Base-by-base conservation (phyloP, 2,329 filamentous ascomycete genomes). In the Scedosporium apiospermum region DNA sequence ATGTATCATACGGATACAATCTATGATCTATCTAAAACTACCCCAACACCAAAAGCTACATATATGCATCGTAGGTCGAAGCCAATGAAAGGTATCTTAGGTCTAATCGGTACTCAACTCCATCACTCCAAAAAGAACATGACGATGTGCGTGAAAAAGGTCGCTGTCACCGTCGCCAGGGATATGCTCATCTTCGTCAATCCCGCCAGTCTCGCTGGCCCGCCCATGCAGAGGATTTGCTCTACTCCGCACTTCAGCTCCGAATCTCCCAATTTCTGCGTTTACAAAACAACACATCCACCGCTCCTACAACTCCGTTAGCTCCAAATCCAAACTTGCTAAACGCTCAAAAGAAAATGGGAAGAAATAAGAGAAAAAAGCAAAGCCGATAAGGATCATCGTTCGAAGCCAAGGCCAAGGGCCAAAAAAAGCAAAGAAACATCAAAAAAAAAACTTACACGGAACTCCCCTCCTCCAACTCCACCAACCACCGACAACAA, bases 401-500 rank as follows among this genome's bases (percentile, higher is more conserved):
- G 34, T 38, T 38, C 34, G 34, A 38, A 10, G 34, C 34, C 34
- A 7, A n/a, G 57, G n/a, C n/a, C n/a, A n/a, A n/a, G n/a, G n/a
- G n/a, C n/a, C n/a, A 42, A 7, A 57, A 27, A 9, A 26, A 18
- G 26, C 34, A 21, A 6, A 26, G 10, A 23, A 23, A 30, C 34
- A 38, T 4, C 23, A n/a, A 3, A 51, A 51, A 16, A 26, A 62
- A 51, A 46, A 62, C 21, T 55, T 27, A 60, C 34, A 72, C 88
- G 82, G 79, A 93, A 90, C 88, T 90, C 77, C 85, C 84, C 60
- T 80, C 79, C 70, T 92, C 87, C 74, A 91, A 87, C 69, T 88
- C 83, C 63, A 83, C 76, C 65, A 93, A 88, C 92, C 92, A 96
- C 49, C 77, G 77, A 60, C 88, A 90, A 65, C 90, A 91, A 59